These are phyloP conservation scores for Cercophora newfieldiana DNA, from an alignment of 495 filamentous ascomycete genomes.

Conservation along the genomic window DNA sequence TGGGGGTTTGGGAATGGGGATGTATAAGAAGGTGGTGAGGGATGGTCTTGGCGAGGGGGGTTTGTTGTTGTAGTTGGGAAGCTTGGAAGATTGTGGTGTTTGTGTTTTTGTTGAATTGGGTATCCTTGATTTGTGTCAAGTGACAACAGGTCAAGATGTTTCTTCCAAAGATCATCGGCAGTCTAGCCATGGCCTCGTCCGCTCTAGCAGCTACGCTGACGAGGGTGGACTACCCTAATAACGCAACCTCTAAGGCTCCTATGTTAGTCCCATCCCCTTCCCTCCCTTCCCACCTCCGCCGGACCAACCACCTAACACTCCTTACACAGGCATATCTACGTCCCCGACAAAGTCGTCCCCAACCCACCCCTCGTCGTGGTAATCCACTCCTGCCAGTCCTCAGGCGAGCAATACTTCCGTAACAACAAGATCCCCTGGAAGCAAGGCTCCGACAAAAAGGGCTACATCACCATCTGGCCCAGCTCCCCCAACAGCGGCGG, in stretches of 20 bases:
- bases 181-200: not conserved
- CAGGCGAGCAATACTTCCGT: constrained; percentile 52
- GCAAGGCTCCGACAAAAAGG: constrained; percentile 44
- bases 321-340: constrained; percentile 47
- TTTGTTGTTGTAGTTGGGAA: too few species aligned
- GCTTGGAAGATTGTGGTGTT: not conserved
- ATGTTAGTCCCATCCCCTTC: not conserved
- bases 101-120: not conserved
- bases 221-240: not conserved
- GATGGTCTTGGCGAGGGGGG: not conserved
- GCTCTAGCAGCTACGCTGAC: not conserved
- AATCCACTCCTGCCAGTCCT: constrained; percentile 58
- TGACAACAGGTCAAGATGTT: not conserved
- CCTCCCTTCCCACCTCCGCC: not conserved
- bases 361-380: constrained; percentile 57
- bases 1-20: not conserved
- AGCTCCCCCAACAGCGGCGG: constrained; percentile 46
- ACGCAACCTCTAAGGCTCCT: not conserved
- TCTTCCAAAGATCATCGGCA: not conserved
- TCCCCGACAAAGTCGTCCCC: constrained; percentile 51
- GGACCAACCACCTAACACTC: not conserved
- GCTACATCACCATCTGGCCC: constrained; percentile 28
- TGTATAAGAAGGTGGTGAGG: not conserved
- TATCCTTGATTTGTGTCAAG: not conserved
- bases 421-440: constrained; percentile 51